Conservation (phyloP, 2,329 filamentous ascomycete species). For the Gliomastix tumulicola region DNA sequence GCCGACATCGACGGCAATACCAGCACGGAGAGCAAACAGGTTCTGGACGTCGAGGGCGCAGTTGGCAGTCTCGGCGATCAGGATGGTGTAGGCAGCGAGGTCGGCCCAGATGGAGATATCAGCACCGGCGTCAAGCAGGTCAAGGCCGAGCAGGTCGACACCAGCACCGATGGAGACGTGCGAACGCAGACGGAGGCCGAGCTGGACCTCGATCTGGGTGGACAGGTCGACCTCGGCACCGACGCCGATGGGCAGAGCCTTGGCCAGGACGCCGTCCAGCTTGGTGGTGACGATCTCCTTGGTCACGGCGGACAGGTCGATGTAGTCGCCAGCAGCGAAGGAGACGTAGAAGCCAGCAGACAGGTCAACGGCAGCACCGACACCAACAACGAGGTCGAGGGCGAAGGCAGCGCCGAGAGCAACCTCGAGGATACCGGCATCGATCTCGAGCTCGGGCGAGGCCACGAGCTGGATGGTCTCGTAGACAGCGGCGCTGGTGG, state of each 20-base stretch:
- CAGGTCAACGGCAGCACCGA: constrained; percentile 41
- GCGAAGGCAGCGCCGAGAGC: constrained; percentile 38
- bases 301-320: constrained; percentile 32
- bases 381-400: constrained; percentile 43
- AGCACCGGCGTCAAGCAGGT: constrained; percentile 30
- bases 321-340: constrained; percentile 34
- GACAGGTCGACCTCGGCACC: constrained; percentile 20
- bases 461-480: constrained; percentile 44
- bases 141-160: constrained; percentile 13
- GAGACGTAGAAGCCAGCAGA: constrained; percentile 37
- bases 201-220: constrained; percentile 37
- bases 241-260: constrained; percentile 15
- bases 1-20: constrained; percentile 12
- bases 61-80: constrained; percentile 23
- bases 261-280: constrained; percentile 24
- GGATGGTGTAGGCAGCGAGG: constrained; percentile 44
- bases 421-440: constrained; percentile 32
- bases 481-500: constrained; percentile 33
- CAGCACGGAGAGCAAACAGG: constrained; percentile 13
- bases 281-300: constrained; percentile 30
- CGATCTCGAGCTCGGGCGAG: constrained; percentile 24
- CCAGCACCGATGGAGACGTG: constrained; percentile 32
- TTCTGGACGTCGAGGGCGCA: constrained; percentile 23
- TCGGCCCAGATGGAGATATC: constrained; percentile 41
- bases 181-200: constrained; percentile 41